These are phyloP conservation scores for Trypanosoma boissoni DNA, from an alignment of 208 protist species.

Conservation along the genomic window DNA sequence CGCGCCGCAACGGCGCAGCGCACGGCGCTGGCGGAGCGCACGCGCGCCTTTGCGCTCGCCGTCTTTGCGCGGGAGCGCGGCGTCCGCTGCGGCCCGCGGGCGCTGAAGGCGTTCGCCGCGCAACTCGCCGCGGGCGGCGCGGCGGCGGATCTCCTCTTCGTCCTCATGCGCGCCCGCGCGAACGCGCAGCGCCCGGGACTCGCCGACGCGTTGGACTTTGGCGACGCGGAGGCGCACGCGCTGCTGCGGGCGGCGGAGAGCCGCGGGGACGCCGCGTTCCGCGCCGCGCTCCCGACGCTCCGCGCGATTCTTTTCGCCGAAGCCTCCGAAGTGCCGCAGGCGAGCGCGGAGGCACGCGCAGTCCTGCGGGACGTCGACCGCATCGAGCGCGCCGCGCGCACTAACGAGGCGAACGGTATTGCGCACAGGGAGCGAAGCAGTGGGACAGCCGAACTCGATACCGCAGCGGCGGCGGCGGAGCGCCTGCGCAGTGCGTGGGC, in stretches of 20 bases:
- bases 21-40: constrained; percentile 42
- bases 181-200: constrained; percentile 50
- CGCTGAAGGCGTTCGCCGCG: constrained; percentile 45
- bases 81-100: constrained; percentile 64
- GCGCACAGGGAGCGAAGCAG: no score
- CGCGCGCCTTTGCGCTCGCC: constrained; percentile 50
- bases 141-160: constrained; percentile 42
- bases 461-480: no score
- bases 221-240: constrained; percentile 14
- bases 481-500: no score
- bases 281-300: constrained; percentile 27
- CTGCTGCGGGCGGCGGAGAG: constrained; percentile 26
- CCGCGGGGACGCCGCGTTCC: constrained; percentile 18
- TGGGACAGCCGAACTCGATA: no score
- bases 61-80: constrained; percentile 66
- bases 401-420: no score
- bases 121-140: constrained; percentile 29
- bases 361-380: no score
- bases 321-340: no score
- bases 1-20: constrained; percentile 18
- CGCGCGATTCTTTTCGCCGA: constrained; percentile 26
- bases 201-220: constrained; percentile 32
- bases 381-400: no score
- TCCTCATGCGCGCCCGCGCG: constrained; percentile 48
- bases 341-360: no score